Evolutionary conservation across 176 grass and related monocot species (phyloP).

Genomic region (Coix lacrymajobi): DNA sequence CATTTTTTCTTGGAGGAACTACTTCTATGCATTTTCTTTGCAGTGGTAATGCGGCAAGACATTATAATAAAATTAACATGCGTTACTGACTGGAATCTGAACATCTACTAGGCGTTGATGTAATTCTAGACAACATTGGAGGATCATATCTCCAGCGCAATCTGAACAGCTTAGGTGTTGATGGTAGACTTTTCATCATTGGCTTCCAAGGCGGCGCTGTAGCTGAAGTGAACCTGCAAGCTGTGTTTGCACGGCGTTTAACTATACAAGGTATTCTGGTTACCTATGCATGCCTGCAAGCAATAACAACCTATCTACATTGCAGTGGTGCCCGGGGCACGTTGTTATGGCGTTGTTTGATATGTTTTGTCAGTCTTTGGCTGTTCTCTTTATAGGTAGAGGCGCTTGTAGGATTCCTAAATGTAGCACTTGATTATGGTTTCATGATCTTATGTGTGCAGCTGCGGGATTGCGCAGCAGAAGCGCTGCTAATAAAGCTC

Average conservation of each 20-base stretch:
- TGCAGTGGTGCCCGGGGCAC: background rate
- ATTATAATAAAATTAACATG: background rate
- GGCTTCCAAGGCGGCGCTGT: constrained; percentile 58
- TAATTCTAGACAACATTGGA: constrained; percentile 78
- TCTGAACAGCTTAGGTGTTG: constrained; percentile 61
- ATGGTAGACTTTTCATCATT: constrained; percentile 87
- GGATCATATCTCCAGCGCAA: constrained; percentile 67
- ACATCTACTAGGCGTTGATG: constrained; percentile 57
- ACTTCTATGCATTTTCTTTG: background rate
- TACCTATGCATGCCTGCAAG: background rate
- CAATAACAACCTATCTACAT: background rate
- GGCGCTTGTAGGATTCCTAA: background rate
- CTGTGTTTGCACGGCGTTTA: constrained; percentile 57
- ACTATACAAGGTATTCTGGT: constrained; percentile 69
- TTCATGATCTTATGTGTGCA: constrained; percentile 20
- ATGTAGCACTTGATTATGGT: background rate
- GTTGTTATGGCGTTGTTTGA: background rate
- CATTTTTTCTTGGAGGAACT: background rate
- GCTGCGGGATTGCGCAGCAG: constrained; percentile 64
- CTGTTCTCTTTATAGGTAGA: background rate
- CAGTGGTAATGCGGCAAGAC: background rate
- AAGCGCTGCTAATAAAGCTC: constrained; percentile 64
- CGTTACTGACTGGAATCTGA: background rate
- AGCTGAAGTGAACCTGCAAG: constrained; percentile 53
- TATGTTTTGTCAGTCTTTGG: background rate